Percentiles rank a stretch among this genome's conserved stretches.
phyloP scores from a whole-genome alignment of 306 rosid genomes.

The Dryas alaskensis region DNA sequence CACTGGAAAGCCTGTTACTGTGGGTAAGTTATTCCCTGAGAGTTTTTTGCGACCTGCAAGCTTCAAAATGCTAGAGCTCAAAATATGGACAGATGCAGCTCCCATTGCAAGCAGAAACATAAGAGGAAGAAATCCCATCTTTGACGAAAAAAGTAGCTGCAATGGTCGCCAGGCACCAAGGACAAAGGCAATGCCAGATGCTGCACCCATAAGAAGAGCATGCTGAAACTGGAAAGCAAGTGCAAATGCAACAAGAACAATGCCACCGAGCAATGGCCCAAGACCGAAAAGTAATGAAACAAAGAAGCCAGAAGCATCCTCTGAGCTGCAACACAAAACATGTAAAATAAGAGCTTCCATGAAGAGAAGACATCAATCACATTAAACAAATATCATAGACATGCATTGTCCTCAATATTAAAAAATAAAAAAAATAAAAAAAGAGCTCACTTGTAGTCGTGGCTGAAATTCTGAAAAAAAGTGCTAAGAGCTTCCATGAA shows the following conservation, averaged over 20 bases:
- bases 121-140: slow-evolving; percentile 70
- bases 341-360: neutral
- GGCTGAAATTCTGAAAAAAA: slow-evolving; percentile 77
- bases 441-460: slow-evolving; percentile 75
- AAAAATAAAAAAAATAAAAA: neutral
- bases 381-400: no score
- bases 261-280: slow-evolving; percentile 91
- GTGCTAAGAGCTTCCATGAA: slow-evolving; percentile 99
- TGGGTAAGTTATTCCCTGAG: slow-evolving; percentile 54
- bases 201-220: slow-evolving; percentile 92
- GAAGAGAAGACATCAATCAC: no score
- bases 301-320: slow-evolving; percentile 96
- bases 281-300: slow-evolving; percentile 94
- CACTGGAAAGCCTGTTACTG: slow-evolving; percentile 46
- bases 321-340: slow-evolving; percentile 60
- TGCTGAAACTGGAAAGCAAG: slow-evolving; percentile 80
- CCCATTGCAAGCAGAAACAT: slow-evolving; percentile 59
- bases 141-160: slow-evolving; percentile 72
- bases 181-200: slow-evolving; percentile 95
- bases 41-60: slow-evolving; percentile 54
- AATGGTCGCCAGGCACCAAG: slow-evolving; percentile 94
- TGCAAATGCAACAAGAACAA: slow-evolving; percentile 69
- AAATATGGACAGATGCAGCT: slow-evolving; percentile 57
- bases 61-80: slow-evolving; percentile 57
- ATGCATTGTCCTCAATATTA: no score